phyloP scores from a whole-genome alignment of 1,139 yeast species.

The Geotrichum siamense region DNA sequence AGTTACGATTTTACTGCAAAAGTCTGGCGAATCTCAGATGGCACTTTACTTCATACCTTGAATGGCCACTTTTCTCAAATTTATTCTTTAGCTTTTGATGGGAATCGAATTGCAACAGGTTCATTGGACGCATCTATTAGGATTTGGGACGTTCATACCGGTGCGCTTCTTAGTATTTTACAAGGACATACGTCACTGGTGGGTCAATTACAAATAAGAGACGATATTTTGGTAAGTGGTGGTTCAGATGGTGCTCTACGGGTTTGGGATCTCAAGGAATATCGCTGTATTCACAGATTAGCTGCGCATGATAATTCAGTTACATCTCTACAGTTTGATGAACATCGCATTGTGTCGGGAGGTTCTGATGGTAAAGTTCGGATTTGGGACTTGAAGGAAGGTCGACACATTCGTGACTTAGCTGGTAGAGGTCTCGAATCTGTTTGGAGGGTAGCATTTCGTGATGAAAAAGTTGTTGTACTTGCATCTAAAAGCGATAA shows the following conservation, averaged over 20 bases:
- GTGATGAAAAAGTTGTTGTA: conserved; percentile 38
- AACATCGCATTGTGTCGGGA: conserved; percentile 81
- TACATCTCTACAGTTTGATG: conserved; percentile 81
- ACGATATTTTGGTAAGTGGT: conserved; percentile 83
- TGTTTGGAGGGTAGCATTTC: conserved; percentile 40
- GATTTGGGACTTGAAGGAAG: conserved; percentile 82
- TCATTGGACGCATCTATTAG: conserved; percentile 89
- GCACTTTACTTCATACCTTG: conserved; percentile 66
- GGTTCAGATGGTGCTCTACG: conserved; percentile 86
- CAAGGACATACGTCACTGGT: conserved; percentile 64
- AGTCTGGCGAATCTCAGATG: conserved; percentile 78
- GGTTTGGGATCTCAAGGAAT: conserved; percentile 89
- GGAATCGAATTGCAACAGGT: conserved; percentile 69
- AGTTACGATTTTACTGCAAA: conserved; percentile 89
- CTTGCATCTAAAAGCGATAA: conserved; percentile 34
- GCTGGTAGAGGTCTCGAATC: conserved; percentile 33
- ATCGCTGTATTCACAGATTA: conserved; percentile 81
- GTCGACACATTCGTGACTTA: conserved; percentile 43
- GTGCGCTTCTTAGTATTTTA: conserved; percentile 67
- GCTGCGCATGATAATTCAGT: conserved; percentile 77
- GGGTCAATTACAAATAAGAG: conserved; percentile 81
- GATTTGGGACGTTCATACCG: conserved; percentile 81
- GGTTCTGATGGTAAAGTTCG: conserved; percentile 84
- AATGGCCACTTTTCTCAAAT: conserved; percentile 87
- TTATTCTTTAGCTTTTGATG: conserved; percentile 76